Evolutionary conservation across 331 rosid genomes (phyloP), one percentile per base, ranked within the genome.

Genomic region (Erythrophleum ivorense): DNA sequence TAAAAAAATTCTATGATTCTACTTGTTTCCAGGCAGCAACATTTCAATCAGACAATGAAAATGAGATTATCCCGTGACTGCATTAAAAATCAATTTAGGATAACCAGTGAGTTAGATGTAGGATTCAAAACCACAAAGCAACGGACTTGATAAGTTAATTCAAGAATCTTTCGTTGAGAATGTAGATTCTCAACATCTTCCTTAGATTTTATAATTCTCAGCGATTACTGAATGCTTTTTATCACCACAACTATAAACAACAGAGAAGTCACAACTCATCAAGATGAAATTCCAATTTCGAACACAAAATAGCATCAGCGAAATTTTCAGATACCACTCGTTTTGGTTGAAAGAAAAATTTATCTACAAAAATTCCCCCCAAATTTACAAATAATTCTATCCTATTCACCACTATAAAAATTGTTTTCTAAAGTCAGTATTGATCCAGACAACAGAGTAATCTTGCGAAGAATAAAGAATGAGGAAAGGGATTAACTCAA

Each of bases 311-410:
- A 55, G 31, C 75, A 69, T 19, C 54, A 33, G 1, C 64, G 7
- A 53, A 9, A 16, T 24, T 15, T 18, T 64, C 49, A 53, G 9
- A 67, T 9, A 11, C 1, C 0, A 18, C 11, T 40, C 24, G 19
- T 55, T 40, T 40, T 3, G 6, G 31, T 57, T 4, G 67, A 29
- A 31, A 31, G 59, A 57, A 79, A 29, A 8, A 54, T 16, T 53
- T 70, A 79, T 58, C 58, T 36, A 79, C 78, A 79, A 46, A 53
- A 18, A 53, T 1, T 73, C 9, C 8, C n/a, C 21, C 49, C 19
- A 40, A 33, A 57, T 58, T 45, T 71, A 80, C 79, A 80, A 40
- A n/a, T n/a, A n/a, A n/a, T n/a, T 49, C 18, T 21, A 9, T 16
- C 45, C n/a, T 60, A 48, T 33, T 54, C 45, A 65, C 70, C 54